Evolutionary conservation across 495 filamentous ascomycete species (phyloP).

Genomic region (Pyronema omphalodes): DNA sequence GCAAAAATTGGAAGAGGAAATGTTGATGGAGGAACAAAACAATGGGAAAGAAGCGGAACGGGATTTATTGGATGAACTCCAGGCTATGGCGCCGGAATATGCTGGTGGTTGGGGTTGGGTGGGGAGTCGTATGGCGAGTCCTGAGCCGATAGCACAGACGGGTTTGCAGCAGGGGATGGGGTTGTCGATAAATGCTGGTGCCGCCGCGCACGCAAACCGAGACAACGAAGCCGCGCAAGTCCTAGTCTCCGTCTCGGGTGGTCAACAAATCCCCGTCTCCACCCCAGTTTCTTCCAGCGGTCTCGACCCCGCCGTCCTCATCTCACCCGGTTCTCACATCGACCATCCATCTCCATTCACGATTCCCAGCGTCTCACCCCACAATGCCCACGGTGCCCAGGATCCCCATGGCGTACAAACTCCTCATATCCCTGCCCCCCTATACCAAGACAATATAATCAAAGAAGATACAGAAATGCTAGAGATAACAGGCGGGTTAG

Average conservation of each 20-base stretch:
- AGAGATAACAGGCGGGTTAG: background rate
- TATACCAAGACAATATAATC: no score
- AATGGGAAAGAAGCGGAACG: background rate
- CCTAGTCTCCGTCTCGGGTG: background rate
- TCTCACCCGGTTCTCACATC: no score
- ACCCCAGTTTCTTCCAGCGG: no score
- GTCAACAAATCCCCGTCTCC: no score
- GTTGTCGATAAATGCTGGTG: background rate
- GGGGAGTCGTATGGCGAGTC: no score
- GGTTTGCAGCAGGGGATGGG: no score
- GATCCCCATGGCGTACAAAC: background rate
- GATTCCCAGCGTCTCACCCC: background rate
- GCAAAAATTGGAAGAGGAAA: background rate
- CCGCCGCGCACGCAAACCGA: background rate
- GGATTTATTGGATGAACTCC: slow-evolving; percentile 6
- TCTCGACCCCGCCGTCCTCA: no score
- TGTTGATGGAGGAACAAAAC: background rate
- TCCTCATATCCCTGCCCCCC: no score
- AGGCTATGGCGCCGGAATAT: background rate
- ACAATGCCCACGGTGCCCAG: background rate
- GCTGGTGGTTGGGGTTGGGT: background rate
- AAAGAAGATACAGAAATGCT: background rate
- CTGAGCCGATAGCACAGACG: no score
- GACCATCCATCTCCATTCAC: no score
- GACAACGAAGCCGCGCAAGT: background rate